A percentile compares a stretch with the other conserved stretches of the same genome.
Evolutionary conservation across 108 stramenopile species (phyloP).

Genomic region (Ochromonas danica): DNA sequence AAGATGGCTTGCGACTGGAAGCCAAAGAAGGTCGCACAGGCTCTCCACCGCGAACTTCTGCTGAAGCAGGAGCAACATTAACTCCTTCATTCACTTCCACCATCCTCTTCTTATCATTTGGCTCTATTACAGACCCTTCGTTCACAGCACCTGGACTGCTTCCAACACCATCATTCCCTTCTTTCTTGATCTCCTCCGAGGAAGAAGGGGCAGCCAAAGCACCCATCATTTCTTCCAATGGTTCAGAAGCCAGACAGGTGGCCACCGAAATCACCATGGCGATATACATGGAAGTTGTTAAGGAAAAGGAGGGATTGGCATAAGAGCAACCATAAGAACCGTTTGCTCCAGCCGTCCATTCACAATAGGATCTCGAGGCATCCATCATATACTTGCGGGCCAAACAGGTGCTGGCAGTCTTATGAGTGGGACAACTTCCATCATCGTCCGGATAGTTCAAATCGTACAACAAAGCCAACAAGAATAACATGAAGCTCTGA

Average conservation of each 20-base stretch:
- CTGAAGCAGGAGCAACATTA: too few relatives aligned
- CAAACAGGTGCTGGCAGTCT: neutral
- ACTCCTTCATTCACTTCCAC: too few relatives aligned
- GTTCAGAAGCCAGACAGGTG: neutral
- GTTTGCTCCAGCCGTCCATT: neutral
- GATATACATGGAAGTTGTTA: neutral
- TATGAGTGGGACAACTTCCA: neutral
- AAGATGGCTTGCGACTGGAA: too few relatives aligned
- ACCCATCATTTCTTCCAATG: neutral
- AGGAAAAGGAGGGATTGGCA: neutral
- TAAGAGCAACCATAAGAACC: neutral
- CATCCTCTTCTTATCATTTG: too few relatives aligned
- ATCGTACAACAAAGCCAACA: conserved; percentile 10
- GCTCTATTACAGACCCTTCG: too few relatives aligned
- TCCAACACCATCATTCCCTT: too few relatives aligned
- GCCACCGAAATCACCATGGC: neutral
- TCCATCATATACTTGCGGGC: neutral
- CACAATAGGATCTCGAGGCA: neutral
- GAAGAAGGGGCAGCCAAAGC: neutral
- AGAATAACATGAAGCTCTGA: neutral
- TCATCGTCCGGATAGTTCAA: conserved; percentile 5
- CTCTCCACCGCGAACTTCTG: too few relatives aligned
- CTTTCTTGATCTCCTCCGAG: too few relatives aligned
- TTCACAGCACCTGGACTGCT: too few relatives aligned
- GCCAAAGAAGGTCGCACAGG: too few relatives aligned